Evolutionary conservation across 2,329 filamentous ascomycete genomes (phyloP).

Genomic region (Alternaria rosae): DNA sequence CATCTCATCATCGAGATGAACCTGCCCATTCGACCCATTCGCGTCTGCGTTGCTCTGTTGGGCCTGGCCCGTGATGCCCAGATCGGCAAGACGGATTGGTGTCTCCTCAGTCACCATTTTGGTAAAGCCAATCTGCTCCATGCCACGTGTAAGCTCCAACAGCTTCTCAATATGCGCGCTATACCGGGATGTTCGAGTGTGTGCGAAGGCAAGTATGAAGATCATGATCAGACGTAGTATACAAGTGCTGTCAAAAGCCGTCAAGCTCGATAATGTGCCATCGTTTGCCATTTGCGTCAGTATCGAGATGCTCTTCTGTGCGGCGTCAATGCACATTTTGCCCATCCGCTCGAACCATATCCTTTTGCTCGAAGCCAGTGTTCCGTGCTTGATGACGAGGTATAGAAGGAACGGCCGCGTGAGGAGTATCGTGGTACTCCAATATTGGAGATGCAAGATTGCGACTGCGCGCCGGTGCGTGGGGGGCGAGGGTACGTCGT

Average conservation of each 20-base stretch:
- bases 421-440: slow-evolving; percentile 45
- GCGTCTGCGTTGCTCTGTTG: not conserved
- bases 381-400: slow-evolving; percentile 38
- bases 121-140: slow-evolving; percentile 47
- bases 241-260: slow-evolving; percentile 48
- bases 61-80: slow-evolving; percentile 35
- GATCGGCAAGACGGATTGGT: slow-evolving; percentile 38
- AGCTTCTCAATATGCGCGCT: slow-evolving; percentile 37
- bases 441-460: slow-evolving; percentile 46
- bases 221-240: slow-evolving; percentile 45
- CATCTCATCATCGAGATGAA: slow-evolving; percentile 37
- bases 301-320: slow-evolving; percentile 38
- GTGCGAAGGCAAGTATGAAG: slow-evolving; percentile 46
- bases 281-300: slow-evolving; percentile 39
- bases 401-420: slow-evolving; percentile 47
- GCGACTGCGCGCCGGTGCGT: slow-evolving; percentile 46
- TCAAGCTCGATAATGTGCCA: slow-evolving; percentile 40
- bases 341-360: slow-evolving; percentile 46
- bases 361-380: slow-evolving; percentile 36
- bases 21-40: slow-evolving; percentile 10
- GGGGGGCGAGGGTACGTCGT: slow-evolving; percentile 38
- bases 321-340: slow-evolving; percentile 44
- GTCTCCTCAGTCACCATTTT: slow-evolving; percentile 47
- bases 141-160: slow-evolving; percentile 29
- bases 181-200: slow-evolving; percentile 38